These are phyloP conservation scores for Microbotryum intermedium DNA, from an alignment of 1,284 basidiomycete species.

Conservation along the genomic window DNA sequence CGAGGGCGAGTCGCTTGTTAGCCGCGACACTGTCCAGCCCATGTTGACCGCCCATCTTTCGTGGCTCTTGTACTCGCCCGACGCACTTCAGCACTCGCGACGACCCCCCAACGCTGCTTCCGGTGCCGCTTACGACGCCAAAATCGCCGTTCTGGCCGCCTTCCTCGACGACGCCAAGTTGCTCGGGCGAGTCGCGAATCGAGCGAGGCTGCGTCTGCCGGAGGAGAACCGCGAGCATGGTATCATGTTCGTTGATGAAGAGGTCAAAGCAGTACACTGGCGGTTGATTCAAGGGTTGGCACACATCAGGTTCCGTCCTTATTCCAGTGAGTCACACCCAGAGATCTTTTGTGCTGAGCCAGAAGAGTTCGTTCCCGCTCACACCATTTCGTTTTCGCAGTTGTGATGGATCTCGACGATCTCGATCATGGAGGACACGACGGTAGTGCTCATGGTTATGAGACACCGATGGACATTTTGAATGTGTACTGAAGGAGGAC, in stretches of 20 bases:
- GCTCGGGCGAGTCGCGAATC: slow-evolving; percentile 29
- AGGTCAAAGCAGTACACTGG: slow-evolving; percentile 19
- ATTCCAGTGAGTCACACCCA: background rate
- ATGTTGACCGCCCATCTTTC: slow-evolving; percentile 31
- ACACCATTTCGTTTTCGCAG: background rate
- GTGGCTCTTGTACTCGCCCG: slow-evolving; percentile 26
- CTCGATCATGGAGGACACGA: background rate
- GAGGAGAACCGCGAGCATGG: slow-evolving; percentile 12
- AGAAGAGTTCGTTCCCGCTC: background rate
- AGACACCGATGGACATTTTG: slow-evolving; percentile 22
- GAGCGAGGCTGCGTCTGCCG: slow-evolving; percentile 24
- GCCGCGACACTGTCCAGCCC: slow-evolving; percentile 17
- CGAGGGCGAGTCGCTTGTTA: background rate
- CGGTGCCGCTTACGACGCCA: slow-evolving; percentile 31
- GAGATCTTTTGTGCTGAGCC: background rate
- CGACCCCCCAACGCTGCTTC: slow-evolving; percentile 10
- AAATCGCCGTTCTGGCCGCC: slow-evolving; percentile 32
- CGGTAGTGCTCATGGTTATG: slow-evolving; percentile 8
- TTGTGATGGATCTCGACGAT: background rate
- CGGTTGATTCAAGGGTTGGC: slow-evolving; percentile 15
- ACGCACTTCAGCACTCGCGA: slow-evolving; percentile 11
- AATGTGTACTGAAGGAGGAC: slow-evolving; percentile 2
- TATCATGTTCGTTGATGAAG: slow-evolving; percentile 6
- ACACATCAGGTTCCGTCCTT: slow-evolving; percentile 13
- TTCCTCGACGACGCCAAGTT: slow-evolving; percentile 33